These are phyloP conservation scores for Alternaria postmessia DNA, from an alignment of 2,329 filamentous ascomycete genomes.

Conservation along the genomic window DNA sequence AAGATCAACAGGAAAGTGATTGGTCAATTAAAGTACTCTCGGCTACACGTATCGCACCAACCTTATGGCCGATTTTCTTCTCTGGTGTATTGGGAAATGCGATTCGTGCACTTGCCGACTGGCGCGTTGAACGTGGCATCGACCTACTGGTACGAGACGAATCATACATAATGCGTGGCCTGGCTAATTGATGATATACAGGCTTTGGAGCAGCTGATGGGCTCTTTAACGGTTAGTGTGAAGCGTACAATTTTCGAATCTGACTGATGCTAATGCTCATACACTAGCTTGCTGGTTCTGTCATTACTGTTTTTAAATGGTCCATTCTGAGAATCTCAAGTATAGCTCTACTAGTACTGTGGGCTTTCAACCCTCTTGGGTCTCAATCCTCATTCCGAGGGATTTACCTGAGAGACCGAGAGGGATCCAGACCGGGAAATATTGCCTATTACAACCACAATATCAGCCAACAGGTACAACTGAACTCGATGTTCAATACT, in stretches of 20 bases:
- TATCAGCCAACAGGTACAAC: not conserved
- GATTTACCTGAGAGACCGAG: not conserved
- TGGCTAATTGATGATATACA: not conserved
- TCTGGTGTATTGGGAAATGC: conserved; percentile 17
- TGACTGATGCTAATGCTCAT: not conserved
- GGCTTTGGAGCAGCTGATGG: not conserved
- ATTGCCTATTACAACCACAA: not conserved
- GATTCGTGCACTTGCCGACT: conserved; percentile 13
- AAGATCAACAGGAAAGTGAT: not conserved
- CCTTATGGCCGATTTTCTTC: conserved; percentile 19
- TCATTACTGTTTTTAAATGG: conserved; percentile 16
- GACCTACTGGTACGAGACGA: conserved; percentile 2
- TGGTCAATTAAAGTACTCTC: conserved; percentile 4
- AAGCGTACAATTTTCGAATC: not conserved
- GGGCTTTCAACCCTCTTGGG: conserved; percentile 20
- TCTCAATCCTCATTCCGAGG: conserved; percentile 20
- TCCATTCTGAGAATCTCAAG: conserved; percentile 13
- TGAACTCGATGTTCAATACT: not conserved
- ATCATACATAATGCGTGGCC: not conserved
- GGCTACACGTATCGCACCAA: conserved; percentile 15
- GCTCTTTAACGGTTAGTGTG: not conserved
- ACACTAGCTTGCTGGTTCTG: not conserved
- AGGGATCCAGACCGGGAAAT: not conserved
- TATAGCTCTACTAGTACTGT: conserved; percentile 6
- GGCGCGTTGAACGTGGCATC: conserved; percentile 16